Evolutionary conservation across 2,329 filamentous ascomycete species (phyloP), one percentile per base, ranked within the genome.

Genomic region (Calonectria hawksworthii): DNA sequence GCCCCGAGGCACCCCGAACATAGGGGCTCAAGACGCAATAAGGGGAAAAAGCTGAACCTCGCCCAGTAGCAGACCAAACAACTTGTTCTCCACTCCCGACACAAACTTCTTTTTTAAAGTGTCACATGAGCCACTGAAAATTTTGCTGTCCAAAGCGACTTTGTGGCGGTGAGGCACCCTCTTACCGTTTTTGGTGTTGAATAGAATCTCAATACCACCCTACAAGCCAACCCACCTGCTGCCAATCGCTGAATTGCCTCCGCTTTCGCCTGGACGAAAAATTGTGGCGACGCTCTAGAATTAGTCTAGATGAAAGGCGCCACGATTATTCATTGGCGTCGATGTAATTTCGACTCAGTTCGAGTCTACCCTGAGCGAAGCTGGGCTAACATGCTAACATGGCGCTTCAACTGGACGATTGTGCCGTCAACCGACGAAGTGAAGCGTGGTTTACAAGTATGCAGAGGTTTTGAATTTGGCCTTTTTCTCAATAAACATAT

Each of bases 181-280:
- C 18, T 66, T 67, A 21, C 64, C 44, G 28, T 47, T 51, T 67
- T 67, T 52, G 14, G 44, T 51, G 64, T 28, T 67, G 44, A 51
- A 51, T 36, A 67, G 64, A 52, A n/a, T 11, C 41, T 67, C 64
- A 67, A 67, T 67, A 67, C 44, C 11, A 28, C 26, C 34, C 63
- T 14, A 13, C 28, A 32, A 16, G 2, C 11, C 18, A 30, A 21
- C 41, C 56, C 56, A 63, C 56, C 34, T 63, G 34, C 14, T 34
- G 26, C 56, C 56, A 63, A 63, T 23, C 14, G 56, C 10, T 38
- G 34, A 38, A 63, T 18, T 13, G 10, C 36, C 34, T 10, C 18
- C 36, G 10, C 38, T 23, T 30, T 23, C 36, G 18, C 56, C 8
- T 21, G 11, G 23, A 21, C 18, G n/a, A 6, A 18, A 9, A 41